phyloP scores from a whole-genome alignment of 2,329 filamentous ascomycete species.

The Alternaria brassicae region DNA sequence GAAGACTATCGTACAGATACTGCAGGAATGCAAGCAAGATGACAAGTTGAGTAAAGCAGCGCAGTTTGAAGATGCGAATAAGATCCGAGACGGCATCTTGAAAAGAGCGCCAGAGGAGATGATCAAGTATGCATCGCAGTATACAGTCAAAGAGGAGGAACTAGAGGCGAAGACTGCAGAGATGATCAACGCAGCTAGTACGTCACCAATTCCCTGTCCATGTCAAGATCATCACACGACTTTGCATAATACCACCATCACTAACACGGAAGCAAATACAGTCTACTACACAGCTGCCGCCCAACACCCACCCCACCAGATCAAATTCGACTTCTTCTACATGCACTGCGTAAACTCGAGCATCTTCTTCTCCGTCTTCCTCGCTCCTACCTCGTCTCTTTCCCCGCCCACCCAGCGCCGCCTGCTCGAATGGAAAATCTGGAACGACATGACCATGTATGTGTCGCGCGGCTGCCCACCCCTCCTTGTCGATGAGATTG shows the following conservation, averaged over 20 bases:
- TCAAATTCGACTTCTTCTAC: constrained; percentile 81
- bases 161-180: constrained; percentile 65
- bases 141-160: constrained; percentile 58
- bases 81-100: constrained; percentile 73
- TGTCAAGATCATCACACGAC: not conserved
- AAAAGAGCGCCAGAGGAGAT: constrained; percentile 68
- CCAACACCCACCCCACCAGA: constrained; percentile 61
- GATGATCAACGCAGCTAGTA: constrained; percentile 72
- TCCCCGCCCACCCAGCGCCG: constrained; percentile 67
- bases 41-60: constrained; percentile 64
- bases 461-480: constrained; percentile 70
- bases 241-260: not conserved
- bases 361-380: constrained; percentile 74
- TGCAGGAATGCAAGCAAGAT: constrained; percentile 65
- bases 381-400: constrained; percentile 65
- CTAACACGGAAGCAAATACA: constrained; percentile 11
- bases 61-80: constrained; percentile 64
- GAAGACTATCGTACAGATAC: constrained; percentile 63
- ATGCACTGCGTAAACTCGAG: constrained; percentile 80
- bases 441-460: constrained; percentile 77
- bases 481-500: constrained; percentile 66
- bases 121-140: constrained; percentile 66
- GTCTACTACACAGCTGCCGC: constrained; percentile 68
- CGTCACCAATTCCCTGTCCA: constrained; percentile 15
- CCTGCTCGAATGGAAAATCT: constrained; percentile 82